Evolutionary conservation across 169 alveolate species (phyloP).

Genomic region (Eimeria sp.): DNA sequence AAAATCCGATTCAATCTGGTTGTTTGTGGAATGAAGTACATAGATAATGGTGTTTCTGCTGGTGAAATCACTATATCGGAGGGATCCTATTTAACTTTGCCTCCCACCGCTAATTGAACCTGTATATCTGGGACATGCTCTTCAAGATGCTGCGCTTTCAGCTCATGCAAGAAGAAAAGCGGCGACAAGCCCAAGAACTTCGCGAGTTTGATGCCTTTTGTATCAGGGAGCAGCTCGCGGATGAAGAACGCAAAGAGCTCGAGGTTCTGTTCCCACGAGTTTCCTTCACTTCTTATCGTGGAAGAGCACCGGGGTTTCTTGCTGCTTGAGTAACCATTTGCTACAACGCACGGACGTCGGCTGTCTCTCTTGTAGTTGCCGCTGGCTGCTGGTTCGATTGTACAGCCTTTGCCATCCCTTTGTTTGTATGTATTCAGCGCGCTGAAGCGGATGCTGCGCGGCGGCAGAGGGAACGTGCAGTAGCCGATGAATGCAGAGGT

Average conservation of each 20-base stretch:
- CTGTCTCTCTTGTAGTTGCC: background rate
- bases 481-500: slow-evolving; percentile 66
- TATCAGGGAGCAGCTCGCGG: slow-evolving; percentile 28
- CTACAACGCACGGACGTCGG: background rate
- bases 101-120: background rate
- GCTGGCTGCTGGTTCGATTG: background rate
- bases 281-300: background rate
- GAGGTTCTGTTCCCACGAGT: background rate
- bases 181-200: slow-evolving; percentile 23
- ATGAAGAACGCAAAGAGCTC: slow-evolving; percentile 49
- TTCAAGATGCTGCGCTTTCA: background rate
- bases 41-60: background rate
- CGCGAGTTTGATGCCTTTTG: slow-evolving; percentile 55
- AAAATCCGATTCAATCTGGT: background rate
- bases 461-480: slow-evolving; percentile 23
- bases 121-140: background rate
- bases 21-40: too few species aligned
- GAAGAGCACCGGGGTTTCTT: background rate
- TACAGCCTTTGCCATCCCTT: background rate
- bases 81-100: background rate
- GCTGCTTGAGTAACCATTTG: background rate
- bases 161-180: slow-evolving; percentile 67
- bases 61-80: background rate
- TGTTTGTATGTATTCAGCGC: slow-evolving; percentile 9
- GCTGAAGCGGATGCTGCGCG: slow-evolving; percentile 50